These are phyloP conservation scores for Scenedesmus sp. DNA, from an alignment of 163 green algal genomes.

Conservation along the genomic window DNA sequence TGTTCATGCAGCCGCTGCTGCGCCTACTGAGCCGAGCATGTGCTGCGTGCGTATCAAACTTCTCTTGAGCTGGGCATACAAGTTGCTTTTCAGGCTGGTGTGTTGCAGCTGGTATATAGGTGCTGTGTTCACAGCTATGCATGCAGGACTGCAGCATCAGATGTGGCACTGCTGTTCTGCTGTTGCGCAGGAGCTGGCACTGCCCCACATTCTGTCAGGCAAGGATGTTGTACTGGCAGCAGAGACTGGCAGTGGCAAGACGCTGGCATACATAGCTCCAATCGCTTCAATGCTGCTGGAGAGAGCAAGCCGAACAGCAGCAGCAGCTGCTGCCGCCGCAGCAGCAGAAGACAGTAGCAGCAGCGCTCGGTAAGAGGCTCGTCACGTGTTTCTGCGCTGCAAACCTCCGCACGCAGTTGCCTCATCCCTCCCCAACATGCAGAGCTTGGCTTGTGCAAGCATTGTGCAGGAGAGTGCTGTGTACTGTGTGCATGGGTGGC, in stretches of 20 bases:
- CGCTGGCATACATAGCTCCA: conserved; percentile 91
- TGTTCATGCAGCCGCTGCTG: too few species aligned
- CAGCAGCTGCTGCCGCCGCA: neutral
- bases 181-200: conserved; percentile 69
- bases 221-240: conserved; percentile 88
- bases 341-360: conserved; percentile 33
- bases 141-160: neutral
- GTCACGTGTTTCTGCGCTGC: neutral
- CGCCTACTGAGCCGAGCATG: neutral
- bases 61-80: neutral
- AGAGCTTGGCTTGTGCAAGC: neutral
- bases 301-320: neutral
- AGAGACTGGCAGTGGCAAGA: conserved; percentile 97
- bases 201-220: conserved; percentile 67
- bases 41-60: neutral
- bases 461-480: neutral
- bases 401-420: neutral
- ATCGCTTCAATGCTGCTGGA: conserved; percentile 66
- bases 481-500: neutral
- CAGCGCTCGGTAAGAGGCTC: neutral
- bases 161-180: neutral
- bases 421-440: too few species aligned
- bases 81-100: neutral
- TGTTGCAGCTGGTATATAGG: neutral
- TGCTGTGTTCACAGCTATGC: neutral